These are phyloP conservation scores for Capronia epimyces DNA, from an alignment of 2,329 filamentous ascomycete species.

Conservation along the genomic window DNA sequence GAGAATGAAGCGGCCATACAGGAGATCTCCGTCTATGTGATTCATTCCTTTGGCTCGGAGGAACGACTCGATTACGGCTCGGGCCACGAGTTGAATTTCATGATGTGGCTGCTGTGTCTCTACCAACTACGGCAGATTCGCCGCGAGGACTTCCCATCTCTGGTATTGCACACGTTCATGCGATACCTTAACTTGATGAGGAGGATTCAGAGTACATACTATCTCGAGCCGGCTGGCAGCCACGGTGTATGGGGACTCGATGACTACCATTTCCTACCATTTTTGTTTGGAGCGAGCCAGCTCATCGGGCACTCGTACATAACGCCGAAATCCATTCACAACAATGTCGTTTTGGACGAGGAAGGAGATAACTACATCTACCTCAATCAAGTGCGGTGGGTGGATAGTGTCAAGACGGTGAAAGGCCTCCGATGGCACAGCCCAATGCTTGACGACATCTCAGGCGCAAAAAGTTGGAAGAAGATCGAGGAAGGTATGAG, in stretches of 20 bases:
- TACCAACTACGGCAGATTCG: conserved; percentile 68
- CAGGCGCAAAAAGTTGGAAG: conserved; percentile 76
- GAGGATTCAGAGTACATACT: conserved; percentile 81
- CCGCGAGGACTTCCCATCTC: conserved; percentile 60
- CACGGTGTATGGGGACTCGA: conserved; percentile 98
- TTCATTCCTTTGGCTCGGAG: conserved; percentile 78
- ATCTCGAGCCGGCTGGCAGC: conserved; percentile 91
- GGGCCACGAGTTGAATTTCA: conserved; percentile 94
- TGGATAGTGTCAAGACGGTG: conserved; percentile 94
- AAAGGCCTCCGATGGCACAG: conserved; percentile 93
- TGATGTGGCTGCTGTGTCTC: conserved; percentile 92
- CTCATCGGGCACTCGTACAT: conserved; percentile 76
- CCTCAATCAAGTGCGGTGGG: conserved; percentile 84
- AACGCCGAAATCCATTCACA: conserved; percentile 77
- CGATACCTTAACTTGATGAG: conserved; percentile 85
- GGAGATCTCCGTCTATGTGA: conserved; percentile 75
- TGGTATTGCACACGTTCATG: conserved; percentile 73
- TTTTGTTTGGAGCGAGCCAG: conserved; percentile 89
- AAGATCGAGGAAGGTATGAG: conserved; percentile 96
- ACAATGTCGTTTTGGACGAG: conserved; percentile 79
- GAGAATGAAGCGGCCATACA: conserved; percentile 49
- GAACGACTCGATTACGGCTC: conserved; percentile 92
- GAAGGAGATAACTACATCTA: conserved; percentile 80
- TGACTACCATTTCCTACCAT: conserved; percentile 95
- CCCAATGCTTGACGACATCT: conserved; percentile 98